Percentiles rank a stretch among this genome's conserved stretches.
phyloP scores from a whole-genome alignment of 23 red algal species.

The Gracilaria gracilis region DNA sequence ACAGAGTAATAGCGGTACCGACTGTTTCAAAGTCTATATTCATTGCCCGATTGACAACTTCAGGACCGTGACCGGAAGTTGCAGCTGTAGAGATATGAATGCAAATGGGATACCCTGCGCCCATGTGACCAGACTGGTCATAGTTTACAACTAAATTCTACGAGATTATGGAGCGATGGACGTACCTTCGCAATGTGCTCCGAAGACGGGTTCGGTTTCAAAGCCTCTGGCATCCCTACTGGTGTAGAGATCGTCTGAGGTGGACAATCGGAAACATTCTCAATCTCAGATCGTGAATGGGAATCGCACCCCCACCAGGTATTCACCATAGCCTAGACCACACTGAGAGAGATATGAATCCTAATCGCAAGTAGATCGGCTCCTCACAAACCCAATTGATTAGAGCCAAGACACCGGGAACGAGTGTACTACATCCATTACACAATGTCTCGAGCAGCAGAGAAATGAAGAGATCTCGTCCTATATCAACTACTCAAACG shows the following conservation, averaged over 20 bases:
- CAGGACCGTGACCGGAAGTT: not conserved
- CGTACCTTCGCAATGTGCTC: not conserved
- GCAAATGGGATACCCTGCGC: not conserved
- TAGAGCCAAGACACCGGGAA: too few species aligned
- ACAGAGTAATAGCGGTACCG: too few species aligned
- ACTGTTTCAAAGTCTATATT: not conserved
- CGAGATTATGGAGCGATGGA: not conserved
- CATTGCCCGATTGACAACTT: too few species aligned
- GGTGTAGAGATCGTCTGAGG: not conserved
- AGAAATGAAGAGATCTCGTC: not conserved
- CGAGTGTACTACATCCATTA: too few species aligned
- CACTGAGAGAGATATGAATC: too few species aligned
- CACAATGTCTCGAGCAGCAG: too few species aligned
- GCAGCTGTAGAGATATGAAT: not conserved
- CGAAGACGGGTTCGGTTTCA: not conserved
- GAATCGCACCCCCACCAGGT: not conserved
- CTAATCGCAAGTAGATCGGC: too few species aligned
- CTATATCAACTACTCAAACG: not conserved
- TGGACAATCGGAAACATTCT: not conserved
- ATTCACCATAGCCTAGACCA: too few species aligned
- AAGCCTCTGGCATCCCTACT: not conserved
- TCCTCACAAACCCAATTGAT: too few species aligned
- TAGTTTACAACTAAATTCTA: not conserved
- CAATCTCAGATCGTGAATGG: not conserved
- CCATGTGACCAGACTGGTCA: not conserved